These are phyloP conservation scores for Narthecium ossifragum DNA, from an alignment of 106 monocot genomes.

Conservation along the genomic window DNA sequence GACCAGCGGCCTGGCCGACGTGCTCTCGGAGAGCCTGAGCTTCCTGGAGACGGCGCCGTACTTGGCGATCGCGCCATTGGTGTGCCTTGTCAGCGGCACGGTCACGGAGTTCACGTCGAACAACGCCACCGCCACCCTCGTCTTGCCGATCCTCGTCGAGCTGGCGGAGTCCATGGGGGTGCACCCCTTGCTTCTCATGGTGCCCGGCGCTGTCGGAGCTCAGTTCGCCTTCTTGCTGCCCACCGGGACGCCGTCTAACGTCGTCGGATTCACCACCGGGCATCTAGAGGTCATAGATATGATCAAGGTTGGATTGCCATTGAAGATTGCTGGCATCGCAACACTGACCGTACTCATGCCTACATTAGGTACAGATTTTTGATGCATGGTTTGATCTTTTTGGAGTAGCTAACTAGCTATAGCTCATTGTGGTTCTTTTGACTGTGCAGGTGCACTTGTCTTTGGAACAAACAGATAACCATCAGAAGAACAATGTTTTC, in stretches of 20 bases:
- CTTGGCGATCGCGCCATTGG: conserved; percentile 52
- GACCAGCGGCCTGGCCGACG: conserved; percentile 72
- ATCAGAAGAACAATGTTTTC: too few species aligned
- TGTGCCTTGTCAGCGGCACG: conserved; percentile 56
- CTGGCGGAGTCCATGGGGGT: conserved; percentile 50
- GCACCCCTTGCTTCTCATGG: conserved; percentile 76
- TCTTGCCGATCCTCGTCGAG: conserved; percentile 71
- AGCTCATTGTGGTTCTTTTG: too few species aligned
- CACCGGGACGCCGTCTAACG: conserved; percentile 81
- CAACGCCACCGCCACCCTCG: conserved; percentile 74
- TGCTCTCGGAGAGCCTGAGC: conserved; percentile 39
- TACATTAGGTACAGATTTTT: conserved; percentile 86
- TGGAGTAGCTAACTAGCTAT: too few species aligned
- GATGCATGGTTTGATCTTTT: too few species aligned
- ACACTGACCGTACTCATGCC: conserved; percentile 65
- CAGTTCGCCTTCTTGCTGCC: conserved; percentile 81
- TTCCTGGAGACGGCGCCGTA: conserved; percentile 62
- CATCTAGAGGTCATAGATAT: conserved; percentile 65
- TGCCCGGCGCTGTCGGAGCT: conserved; percentile 81
- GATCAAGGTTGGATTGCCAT: conserved; percentile 59
- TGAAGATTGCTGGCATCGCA: conserved; percentile 60
- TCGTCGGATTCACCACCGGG: conserved; percentile 77
- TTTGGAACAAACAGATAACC: too few species aligned
- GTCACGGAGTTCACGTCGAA: conserved; percentile 90
- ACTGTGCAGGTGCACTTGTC: too few species aligned